These are phyloP conservation scores for Fusarium transvaalense DNA, from an alignment of 2,329 filamentous ascomycete species.

Conservation along the genomic window DNA sequence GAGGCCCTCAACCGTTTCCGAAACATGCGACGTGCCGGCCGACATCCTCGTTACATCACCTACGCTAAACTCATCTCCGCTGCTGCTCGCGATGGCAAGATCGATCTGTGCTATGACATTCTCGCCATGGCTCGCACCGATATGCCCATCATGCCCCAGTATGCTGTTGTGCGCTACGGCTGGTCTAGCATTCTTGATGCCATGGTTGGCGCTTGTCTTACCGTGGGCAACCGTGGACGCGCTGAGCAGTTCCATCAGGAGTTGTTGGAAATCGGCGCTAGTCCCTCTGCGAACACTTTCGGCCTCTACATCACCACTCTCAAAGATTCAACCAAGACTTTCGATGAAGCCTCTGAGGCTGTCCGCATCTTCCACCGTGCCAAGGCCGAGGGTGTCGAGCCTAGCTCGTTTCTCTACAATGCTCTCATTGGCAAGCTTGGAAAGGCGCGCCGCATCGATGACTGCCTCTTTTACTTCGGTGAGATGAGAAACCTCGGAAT, in stretches of 20 bases:
- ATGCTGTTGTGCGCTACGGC: constrained; percentile 89
- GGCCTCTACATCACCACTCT: constrained; percentile 99
- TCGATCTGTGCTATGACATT: constrained; percentile 86
- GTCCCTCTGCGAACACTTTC: constrained; percentile 96
- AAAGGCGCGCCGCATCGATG: constrained; percentile 96
- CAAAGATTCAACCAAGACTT: constrained; percentile 96
- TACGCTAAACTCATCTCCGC: constrained; percentile 95
- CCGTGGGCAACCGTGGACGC: constrained; percentile 80
- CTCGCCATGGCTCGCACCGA: constrained; percentile 90
- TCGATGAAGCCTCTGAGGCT: constrained; percentile 96
- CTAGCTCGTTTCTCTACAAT: constrained; percentile 97
- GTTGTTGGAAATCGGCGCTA: constrained; percentile 87
- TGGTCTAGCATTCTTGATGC: constrained; percentile 97
- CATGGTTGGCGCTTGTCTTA: constrained; percentile 94
- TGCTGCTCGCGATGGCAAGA: constrained; percentile 85
- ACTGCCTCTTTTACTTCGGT: constrained; percentile 97
- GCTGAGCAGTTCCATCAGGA: constrained; percentile 93
- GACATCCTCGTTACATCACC: constrained; percentile 94
- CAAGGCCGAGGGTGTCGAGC: constrained; percentile 92
- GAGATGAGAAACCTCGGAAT: constrained; percentile 96
- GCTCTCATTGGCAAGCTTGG: constrained; percentile 97
- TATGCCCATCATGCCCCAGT: constrained; percentile 85
- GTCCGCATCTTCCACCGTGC: constrained; percentile 97
- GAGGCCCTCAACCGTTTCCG: constrained; percentile 87
- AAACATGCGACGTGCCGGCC: constrained; percentile 92